phyloP scores from a whole-genome alignment of 2,329 filamentous ascomycete species.

The Aphanoascus verrucosus region DNA sequence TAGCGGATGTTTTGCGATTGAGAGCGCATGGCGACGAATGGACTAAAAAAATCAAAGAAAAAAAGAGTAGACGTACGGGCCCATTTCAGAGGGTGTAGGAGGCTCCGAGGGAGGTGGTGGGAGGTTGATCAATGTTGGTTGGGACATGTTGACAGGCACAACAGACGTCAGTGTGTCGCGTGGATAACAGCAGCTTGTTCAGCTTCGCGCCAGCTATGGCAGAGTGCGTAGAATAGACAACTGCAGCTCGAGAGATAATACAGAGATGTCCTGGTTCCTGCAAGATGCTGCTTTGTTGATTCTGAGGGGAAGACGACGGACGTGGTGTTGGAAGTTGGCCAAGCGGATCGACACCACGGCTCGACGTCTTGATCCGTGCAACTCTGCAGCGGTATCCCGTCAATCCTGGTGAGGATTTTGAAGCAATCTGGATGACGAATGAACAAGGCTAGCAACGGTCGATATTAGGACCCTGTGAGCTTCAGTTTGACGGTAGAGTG shows the following conservation, averaged over 20 bases:
- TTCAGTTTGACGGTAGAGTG: too few relatives aligned
- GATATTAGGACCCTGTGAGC: too few relatives aligned
- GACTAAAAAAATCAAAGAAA: slow-evolving; percentile 9
- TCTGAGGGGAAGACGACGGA: neutral
- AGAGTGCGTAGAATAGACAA: neutral
- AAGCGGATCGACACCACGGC: too few relatives aligned
- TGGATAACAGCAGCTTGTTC: neutral
- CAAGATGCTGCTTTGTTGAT: neutral
- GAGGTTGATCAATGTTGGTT: slow-evolving; percentile 68
- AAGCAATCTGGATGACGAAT: too few relatives aligned
- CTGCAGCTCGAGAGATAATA: neutral
- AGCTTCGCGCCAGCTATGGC: neutral
- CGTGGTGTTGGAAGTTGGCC: too few relatives aligned
- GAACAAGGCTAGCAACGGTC: too few relatives aligned
- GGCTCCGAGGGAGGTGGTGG: slow-evolving; percentile 72
- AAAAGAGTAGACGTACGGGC: slow-evolving; percentile 52
- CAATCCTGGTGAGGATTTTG: too few relatives aligned
- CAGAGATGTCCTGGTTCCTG: neutral
- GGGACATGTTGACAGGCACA: slow-evolving; percentile 50
- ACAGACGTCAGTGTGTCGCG: neutral
- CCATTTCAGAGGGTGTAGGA: slow-evolving; percentile 75
- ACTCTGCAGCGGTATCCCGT: too few relatives aligned
- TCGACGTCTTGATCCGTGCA: too few relatives aligned
- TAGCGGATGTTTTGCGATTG: slow-evolving; percentile 4
- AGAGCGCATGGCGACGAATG: neutral